Evolutionary conservation across 2,329 filamentous ascomycete genomes (phyloP).

Genomic region (Pseudogymnoascus sp.): DNA sequence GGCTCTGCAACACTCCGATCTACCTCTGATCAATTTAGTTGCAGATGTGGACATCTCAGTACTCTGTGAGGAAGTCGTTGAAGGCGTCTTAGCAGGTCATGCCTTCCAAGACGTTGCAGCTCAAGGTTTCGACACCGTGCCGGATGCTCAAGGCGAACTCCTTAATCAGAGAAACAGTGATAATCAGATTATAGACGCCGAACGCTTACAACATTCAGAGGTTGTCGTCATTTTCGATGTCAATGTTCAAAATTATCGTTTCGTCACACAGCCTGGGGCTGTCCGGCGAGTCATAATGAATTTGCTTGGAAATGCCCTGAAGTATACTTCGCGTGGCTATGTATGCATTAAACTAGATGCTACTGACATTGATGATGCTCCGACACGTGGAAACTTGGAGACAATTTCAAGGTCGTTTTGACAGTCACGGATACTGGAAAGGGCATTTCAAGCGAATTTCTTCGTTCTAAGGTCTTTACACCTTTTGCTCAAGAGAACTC

Average conservation of each 20-base stretch:
- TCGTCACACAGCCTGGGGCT: constrained; percentile 23
- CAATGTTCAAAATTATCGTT: constrained; percentile 30
- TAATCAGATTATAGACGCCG: neutral
- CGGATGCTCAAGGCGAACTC: neutral
- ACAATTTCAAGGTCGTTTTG: constrained; percentile 23
- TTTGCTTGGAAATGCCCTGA: constrained; percentile 52
- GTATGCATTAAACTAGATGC: constrained; percentile 35
- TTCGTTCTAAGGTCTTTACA: constrained; percentile 49
- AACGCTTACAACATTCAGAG: constrained; percentile 2
- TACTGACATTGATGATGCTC: constrained; percentile 31
- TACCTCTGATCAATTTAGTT: constrained; percentile 21
- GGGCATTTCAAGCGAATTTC: constrained; percentile 54
- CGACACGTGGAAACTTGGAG: constrained; percentile 25
- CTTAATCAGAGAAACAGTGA: neutral
- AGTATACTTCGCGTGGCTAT: constrained; percentile 48
- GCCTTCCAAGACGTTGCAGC: constrained; percentile 28
- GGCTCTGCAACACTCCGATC: constrained; percentile 20
- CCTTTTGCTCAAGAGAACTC: constrained; percentile 55
- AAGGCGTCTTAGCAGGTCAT: constrained; percentile 27
- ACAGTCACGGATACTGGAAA: constrained; percentile 54
- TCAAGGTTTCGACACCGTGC: constrained; percentile 21
- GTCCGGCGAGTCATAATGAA: constrained; percentile 46
- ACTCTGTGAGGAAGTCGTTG: constrained; percentile 24
- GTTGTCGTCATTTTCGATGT: constrained; percentile 29
- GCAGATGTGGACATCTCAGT: constrained; percentile 28